Conservation (phyloP, 306 rosid species). For the Cucurbita moschata region DNA sequence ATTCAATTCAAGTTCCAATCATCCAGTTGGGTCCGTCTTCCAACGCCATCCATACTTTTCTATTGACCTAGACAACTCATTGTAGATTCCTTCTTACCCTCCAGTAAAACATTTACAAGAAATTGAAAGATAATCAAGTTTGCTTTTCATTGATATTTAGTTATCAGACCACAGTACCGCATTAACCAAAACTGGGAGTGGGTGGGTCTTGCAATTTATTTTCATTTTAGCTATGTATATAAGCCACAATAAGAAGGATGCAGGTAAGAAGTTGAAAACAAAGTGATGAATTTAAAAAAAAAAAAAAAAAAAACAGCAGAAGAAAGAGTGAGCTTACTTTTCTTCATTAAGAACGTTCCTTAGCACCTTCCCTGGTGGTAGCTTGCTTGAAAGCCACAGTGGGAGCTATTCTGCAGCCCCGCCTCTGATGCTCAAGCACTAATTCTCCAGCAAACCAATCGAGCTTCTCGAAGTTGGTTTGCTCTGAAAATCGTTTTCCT, state of each 20-base stretch:
- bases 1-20: neutral
- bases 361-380: constrained; percentile 36
- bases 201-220: neutral
- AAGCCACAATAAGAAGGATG: neutral
- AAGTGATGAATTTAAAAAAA: neutral
- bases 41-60: neutral
- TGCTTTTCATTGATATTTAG: too few species aligned
- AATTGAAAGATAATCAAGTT: neutral
- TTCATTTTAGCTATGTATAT: neutral
- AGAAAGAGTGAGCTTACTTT: constrained; percentile 6
- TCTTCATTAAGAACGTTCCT: neutral
- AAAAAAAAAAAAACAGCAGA: neutral
- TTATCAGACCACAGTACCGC: neutral
- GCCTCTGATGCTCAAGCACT: constrained; percentile 95
- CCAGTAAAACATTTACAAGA: neutral
- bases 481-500: constrained; percentile 72
- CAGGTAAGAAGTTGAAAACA: neutral
- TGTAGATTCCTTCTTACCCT: neutral
- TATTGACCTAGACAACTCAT: neutral
- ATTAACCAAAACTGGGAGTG: neutral
- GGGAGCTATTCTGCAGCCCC: constrained; percentile 99
- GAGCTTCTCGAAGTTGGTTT: constrained; percentile 74
- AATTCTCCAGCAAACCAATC: constrained; percentile 99
- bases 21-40: neutral
- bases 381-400: constrained; percentile 99